phyloP scores from a whole-genome alignment of 371 early-diverging fungal species.

The Basidiobolus heterosporus region DNA sequence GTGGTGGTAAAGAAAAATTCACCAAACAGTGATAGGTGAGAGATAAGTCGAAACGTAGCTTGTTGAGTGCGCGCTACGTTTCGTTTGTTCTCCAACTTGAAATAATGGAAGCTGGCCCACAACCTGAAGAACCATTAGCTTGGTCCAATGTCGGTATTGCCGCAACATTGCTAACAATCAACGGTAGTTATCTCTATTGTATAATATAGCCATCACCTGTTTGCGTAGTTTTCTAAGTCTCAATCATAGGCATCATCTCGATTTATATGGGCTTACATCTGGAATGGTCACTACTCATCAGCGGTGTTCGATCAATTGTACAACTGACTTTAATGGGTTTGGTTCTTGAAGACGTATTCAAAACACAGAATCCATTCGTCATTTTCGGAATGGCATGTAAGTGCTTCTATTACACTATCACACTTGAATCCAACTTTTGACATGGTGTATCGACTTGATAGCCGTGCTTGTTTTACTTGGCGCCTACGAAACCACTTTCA shows the following conservation, averaged over 20 bases:
- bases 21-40: too few species aligned
- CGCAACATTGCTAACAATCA: neutral
- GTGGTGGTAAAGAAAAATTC: too few species aligned
- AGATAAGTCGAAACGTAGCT: too few species aligned
- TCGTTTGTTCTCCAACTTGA: too few species aligned
- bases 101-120: too few species aligned
- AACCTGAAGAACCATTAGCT: neutral
- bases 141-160: conserved; percentile 1
- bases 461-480: conserved; percentile 5
- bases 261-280: conserved; percentile 28
- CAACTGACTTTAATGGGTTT: conserved; percentile 40
- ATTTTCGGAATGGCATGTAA: conserved; percentile 7
- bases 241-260: conserved; percentile 27
- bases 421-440: neutral
- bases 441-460: neutral
- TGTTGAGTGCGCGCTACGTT: too few species aligned
- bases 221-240: conserved; percentile 1
- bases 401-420: neutral
- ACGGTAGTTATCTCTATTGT: neutral
- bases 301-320: conserved; percentile 34
- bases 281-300: conserved; percentile 32
- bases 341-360: conserved; percentile 9
- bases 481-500: conserved; percentile 5
- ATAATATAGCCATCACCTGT: neutral
- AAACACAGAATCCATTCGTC: conserved; percentile 5